A percentile compares a stretch with the other conserved stretches of the same genome.
These are phyloP conservation scores for Fusarium udum DNA, from an alignment of 2,329 filamentous ascomycete species.

Conservation along the genomic window DNA sequence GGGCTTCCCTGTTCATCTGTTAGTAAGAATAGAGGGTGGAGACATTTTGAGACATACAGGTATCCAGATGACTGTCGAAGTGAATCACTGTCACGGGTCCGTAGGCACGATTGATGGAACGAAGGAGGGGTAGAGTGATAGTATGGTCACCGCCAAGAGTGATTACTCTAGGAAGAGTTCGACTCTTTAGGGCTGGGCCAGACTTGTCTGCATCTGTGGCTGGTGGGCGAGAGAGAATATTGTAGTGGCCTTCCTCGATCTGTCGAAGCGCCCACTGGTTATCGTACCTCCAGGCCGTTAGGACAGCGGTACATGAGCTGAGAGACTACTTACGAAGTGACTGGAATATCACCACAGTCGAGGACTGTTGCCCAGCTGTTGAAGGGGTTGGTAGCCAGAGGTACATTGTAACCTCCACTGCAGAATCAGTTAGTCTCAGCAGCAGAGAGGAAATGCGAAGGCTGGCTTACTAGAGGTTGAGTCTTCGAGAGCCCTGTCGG, in stretches of 20 bases:
- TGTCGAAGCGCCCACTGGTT: constrained; percentile 83
- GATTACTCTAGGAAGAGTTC: constrained; percentile 82
- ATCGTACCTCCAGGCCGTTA: constrained; percentile 69
- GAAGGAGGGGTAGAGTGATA: constrained; percentile 67
- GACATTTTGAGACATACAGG: constrained; percentile 56
- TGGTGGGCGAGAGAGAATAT: constrained; percentile 75
- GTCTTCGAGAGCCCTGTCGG: constrained; percentile 83
- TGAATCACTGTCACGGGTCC: constrained; percentile 70
- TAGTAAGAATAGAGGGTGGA: rapidly evolving
- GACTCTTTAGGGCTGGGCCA: constrained; percentile 76
- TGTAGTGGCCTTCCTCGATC: constrained; percentile 86
- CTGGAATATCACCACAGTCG: constrained; percentile 86
- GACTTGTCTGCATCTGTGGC: constrained; percentile 72
- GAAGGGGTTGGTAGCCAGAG: constrained; percentile 81
- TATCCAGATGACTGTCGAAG: constrained; percentile 73
- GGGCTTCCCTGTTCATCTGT: constrained; percentile 68
- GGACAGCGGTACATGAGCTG: rapidly evolving
- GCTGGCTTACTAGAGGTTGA: constrained; percentile 82
- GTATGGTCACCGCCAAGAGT: constrained; percentile 75
- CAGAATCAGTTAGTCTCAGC: background rate
- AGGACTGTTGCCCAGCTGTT: constrained; percentile 81
- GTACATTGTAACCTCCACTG: constrained; percentile 89
- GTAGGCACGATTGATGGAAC: constrained; percentile 69
- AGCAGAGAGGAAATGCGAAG: rapidly evolving
- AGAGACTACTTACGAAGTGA: constrained; percentile 73